Evolutionary conservation across 1,139 yeast genomes (phyloP).

Genomic region (Hemisphaericaspora lyxosophila): DNA sequence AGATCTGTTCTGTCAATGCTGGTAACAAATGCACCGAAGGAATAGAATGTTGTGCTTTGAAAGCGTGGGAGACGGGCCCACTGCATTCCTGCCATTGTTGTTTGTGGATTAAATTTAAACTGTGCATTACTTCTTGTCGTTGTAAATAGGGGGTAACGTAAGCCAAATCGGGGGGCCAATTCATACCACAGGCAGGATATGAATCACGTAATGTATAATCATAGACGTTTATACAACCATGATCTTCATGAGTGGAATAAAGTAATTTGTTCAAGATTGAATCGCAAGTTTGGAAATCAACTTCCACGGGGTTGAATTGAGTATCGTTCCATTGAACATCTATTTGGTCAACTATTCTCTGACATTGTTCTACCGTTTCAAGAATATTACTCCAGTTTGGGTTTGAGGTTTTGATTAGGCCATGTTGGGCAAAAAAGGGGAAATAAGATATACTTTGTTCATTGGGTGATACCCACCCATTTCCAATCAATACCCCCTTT

Average conservation of each 20-base stretch:
- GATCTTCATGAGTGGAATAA: constrained; percentile 35
- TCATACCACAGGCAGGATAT: constrained; percentile 86
- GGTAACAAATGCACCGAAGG: constrained; percentile 73
- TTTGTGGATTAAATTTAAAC: constrained; percentile 51
- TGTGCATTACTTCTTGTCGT: constrained; percentile 51
- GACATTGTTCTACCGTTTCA: constrained; percentile 61
- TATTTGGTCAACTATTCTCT: constrained; percentile 44
- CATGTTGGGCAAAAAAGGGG: constrained; percentile 66
- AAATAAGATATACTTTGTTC: constrained; percentile 79
- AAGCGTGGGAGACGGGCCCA: constrained; percentile 49
- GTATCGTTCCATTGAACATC: constrained; percentile 25
- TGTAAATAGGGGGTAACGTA: constrained; percentile 62
- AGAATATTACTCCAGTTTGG: constrained; percentile 42
- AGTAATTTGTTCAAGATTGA: constrained; percentile 42
- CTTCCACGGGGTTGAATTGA: constrained; percentile 26
- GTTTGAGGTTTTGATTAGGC: constrained; percentile 47
- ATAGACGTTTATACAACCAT: constrained; percentile 81
- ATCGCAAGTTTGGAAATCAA: constrained; percentile 48
- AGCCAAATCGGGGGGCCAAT: constrained; percentile 84
- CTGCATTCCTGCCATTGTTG: constrained; percentile 78
- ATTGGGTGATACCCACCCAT: constrained; percentile 95
- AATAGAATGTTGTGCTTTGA: constrained; percentile 52
- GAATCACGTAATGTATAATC: constrained; percentile 70
- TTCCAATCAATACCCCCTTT: constrained; percentile 78
- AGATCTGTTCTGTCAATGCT: constrained; percentile 55